Conservation (phyloP, 2,329 filamentous ascomycete genomes). For the Trichoderma koningiopsis region DNA sequence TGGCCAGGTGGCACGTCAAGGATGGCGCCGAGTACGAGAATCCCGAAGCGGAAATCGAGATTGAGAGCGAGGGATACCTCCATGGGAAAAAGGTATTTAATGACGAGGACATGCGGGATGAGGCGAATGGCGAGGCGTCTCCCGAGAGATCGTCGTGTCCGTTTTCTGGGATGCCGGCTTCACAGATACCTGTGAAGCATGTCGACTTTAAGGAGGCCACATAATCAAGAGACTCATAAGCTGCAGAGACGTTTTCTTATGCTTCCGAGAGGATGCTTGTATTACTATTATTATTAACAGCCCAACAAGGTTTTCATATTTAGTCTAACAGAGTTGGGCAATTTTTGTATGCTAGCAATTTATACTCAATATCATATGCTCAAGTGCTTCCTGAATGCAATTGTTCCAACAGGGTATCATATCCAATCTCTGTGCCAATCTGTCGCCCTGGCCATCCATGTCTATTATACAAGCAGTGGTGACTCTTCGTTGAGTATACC, state of each 20-base stretch:
- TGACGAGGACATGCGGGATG: constrained; percentile 31
- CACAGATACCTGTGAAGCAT: neutral
- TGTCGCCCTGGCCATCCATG: neutral
- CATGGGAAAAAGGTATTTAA: constrained; percentile 63
- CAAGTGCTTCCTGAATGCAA: neutral
- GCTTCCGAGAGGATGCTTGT: neutral
- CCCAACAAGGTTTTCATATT: neutral
- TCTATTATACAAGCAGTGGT: constrained; percentile 23
- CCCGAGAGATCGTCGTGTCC: constrained; percentile 8
- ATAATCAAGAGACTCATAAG: neutral
- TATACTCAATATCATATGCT: neutral
- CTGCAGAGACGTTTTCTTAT: neutral
- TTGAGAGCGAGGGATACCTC: constrained; percentile 65
- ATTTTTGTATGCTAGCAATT: neutral
- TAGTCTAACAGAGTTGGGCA: neutral
- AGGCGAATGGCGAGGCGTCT: neutral
- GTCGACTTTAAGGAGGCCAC: neutral
- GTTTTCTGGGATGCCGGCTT: constrained; percentile 17
- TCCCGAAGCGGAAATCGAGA: constrained; percentile 49
- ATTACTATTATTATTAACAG: neutral
- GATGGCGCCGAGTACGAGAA: constrained; percentile 64
- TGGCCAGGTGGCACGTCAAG: constrained; percentile 78
- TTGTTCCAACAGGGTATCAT: neutral
- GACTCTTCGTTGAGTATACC: constrained; percentile 49
- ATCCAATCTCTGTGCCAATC: constrained; percentile 7